Base-by-base conservation (phyloP, 192 early-diverging fungal species). In the Dimargaris xerosporica region DNA sequence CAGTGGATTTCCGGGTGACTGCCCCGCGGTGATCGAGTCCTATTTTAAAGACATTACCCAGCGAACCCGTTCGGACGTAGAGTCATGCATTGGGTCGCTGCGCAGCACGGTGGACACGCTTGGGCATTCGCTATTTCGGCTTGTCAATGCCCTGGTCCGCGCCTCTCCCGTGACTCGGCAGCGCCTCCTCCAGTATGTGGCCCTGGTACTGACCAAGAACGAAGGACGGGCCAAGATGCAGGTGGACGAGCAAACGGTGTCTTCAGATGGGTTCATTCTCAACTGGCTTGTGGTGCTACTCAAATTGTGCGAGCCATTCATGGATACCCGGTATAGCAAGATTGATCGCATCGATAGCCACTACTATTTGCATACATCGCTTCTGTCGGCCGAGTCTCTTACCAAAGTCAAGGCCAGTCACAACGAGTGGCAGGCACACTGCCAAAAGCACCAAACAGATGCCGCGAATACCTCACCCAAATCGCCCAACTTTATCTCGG, bases 251-350 rank as follows among this genome's bases (percentile, higher is more conserved):
- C 58, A 74, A 2, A 78, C 77, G 16, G 85, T 93, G 0, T 87
- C 90, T 1, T 79, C 86, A 34, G 86, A 93, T 69, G 93, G 94
- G 21, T 91, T 94, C 70, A 74, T 94, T 61, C 80, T 83, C 60
- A 94, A 91, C 62, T 66, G 93, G 26, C 71, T 81, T 3, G 73
- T 73, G 28, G 75, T 85, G 7, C 71, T 83, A 63, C 76, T 91
- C 34, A 68, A 66, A 10, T 77, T 96, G 34, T 79, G 82, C 39
- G 91, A 96, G 25, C 96, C 96, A 0, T 86, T 98, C 58, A 76
- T 90, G 69, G 91, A 93, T 69, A 54, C 75, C n/a, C 64, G 62
- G 11, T 84, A 84, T 44, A 73, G 79, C 31, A 93, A 91, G 68
- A 73, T 94, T 55, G 77, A 75, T 45, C 81, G 87, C 25, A 86